Evolutionary conservation across 805 yeast genomes (phyloP), one percentile per base, ranked within the genome.

Genomic region (Ogataea wickerhamii): DNA sequence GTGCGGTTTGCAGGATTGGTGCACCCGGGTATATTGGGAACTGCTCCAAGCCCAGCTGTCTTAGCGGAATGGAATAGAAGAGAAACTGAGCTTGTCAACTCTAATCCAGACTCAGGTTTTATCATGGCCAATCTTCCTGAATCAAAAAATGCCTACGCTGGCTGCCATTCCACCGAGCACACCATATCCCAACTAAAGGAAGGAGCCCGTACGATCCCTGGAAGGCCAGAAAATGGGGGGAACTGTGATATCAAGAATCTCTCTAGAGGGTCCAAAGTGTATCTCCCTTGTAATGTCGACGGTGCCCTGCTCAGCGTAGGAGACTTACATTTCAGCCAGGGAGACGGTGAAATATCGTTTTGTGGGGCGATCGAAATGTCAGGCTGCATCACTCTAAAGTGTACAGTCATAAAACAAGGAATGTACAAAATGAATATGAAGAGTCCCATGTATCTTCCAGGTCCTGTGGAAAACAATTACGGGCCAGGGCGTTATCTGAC

Each of bases 341-440:
- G 77, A 13, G 77, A 72, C 47, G 78, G 77, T 12, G 77, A 72
- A 44, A 70, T 72, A 34, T 66, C 76, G 7, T 72, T 73, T 48
- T 72, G 78, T 51, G 78, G 78, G 21, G 78, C 75, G 11, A 71
- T 72, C 48, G 77, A 72, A 48, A 71, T 71, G 76, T 63, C 73
- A 13, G 77, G 77, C 7, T 53, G 60, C 32, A 63, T 72, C 43
- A 71, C 76, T 5, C 46, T 73, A 43, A 60, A 67, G 41, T 61
- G 66, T 28, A 47, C 61, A 2, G 55, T 72, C 29, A 59, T 72
- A 41, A 70, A 69, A 41, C 55, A 57, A 40, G 78, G 77, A 7
- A 60, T 72, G 53, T 47, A 54, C 33, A 56, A 59, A 33, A 48
- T 72, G 44, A 53, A 57, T 36, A 58, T 72, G 65, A 65, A 64